Percentiles rank a stretch among this genome's conserved stretches.
Conservation (phyloP, 1,139 yeast genomes). For the Lodderomyces margitis region DNA sequence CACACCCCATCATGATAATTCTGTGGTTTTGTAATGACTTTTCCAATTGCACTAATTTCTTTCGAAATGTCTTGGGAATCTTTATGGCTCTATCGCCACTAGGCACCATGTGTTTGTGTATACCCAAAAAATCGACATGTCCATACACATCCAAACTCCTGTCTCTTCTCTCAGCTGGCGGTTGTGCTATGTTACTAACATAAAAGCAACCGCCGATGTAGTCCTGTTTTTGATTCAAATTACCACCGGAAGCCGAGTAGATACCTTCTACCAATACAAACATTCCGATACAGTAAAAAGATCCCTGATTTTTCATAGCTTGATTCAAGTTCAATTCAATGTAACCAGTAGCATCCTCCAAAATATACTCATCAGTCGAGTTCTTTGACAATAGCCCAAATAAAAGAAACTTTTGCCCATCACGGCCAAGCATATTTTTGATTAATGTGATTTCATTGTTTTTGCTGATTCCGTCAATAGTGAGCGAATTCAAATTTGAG, state of each 20-base stretch:
- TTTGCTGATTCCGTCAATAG: slow-evolving; percentile 16
- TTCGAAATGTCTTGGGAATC: slow-evolving; percentile 58
- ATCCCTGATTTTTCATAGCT: slow-evolving; percentile 61
- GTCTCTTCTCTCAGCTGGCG: slow-evolving; percentile 80
- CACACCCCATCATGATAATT: slow-evolving; percentile 70
- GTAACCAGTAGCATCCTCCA: slow-evolving; percentile 80
- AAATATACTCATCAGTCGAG: slow-evolving; percentile 62
- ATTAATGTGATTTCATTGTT: slow-evolving; percentile 66
- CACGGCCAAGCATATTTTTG: slow-evolving; percentile 82
- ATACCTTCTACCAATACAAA: slow-evolving; percentile 83
- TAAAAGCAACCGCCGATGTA: slow-evolving; percentile 56
- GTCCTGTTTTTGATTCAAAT: slow-evolving; percentile 24
- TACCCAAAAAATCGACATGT: slow-evolving; percentile 73
- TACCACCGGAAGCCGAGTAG: slow-evolving; percentile 62
- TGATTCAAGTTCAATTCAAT: slow-evolving; percentile 72
- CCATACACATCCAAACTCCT: slow-evolving; percentile 70
- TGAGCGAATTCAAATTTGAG: slow-evolving; percentile 25
- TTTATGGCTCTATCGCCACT: slow-evolving; percentile 33
- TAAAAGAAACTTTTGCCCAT: slow-evolving; percentile 69
- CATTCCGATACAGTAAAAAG: slow-evolving; percentile 77
- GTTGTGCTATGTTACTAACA: slow-evolving; percentile 78
- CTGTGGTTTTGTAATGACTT: slow-evolving; percentile 53
- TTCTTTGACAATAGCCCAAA: slow-evolving; percentile 73
- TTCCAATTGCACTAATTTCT: slow-evolving; percentile 57
- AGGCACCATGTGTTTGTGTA: slow-evolving; percentile 42